phyloP scores from a whole-genome alignment of 2,329 filamentous ascomycete species.

The Coniella lustricola region DNA sequence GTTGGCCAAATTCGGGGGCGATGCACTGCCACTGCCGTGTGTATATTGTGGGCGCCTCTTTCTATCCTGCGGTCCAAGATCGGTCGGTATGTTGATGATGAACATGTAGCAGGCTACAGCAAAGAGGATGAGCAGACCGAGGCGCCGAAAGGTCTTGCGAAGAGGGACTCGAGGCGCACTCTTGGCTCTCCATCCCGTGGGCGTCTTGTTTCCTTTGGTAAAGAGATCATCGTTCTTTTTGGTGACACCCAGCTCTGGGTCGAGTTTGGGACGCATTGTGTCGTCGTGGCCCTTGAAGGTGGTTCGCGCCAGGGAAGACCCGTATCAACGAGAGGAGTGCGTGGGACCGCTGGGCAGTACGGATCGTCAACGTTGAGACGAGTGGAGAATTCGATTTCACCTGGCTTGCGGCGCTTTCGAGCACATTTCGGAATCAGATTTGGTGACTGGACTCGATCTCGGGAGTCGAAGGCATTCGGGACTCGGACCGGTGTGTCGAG shows the following conservation, averaged over 20 bases:
- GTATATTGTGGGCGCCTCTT: constrained; percentile 33
- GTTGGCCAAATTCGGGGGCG: constrained; percentile 7
- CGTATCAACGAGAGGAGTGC: no score
- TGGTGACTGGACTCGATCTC: neutral
- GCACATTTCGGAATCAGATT: no score
- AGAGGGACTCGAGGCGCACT: constrained; percentile 32
- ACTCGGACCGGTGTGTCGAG: neutral
- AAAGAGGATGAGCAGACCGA: constrained; percentile 39
- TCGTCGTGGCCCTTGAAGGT: neutral
- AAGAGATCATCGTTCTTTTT: constrained; percentile 54
- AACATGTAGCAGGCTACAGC: constrained; percentile 55
- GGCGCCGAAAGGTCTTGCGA: constrained; percentile 48
- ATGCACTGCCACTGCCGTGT: constrained; percentile 13
- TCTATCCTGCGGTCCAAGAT: constrained; percentile 31
- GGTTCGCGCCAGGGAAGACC: no score
- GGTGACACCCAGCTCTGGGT: constrained; percentile 47
- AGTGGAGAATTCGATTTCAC: no score
- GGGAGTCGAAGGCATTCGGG: neutral
- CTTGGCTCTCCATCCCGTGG: constrained; percentile 16
- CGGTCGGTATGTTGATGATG: constrained; percentile 53
- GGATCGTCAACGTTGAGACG: no score
- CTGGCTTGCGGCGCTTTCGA: no score
- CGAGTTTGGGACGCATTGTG: constrained; percentile 39
- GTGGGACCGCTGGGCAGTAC: no score
- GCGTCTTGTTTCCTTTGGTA: constrained; percentile 23